These are phyloP conservation scores for Xylariomycetidae sp. DNA, from an alignment of 2,329 filamentous ascomycete species.

Conservation along the genomic window DNA sequence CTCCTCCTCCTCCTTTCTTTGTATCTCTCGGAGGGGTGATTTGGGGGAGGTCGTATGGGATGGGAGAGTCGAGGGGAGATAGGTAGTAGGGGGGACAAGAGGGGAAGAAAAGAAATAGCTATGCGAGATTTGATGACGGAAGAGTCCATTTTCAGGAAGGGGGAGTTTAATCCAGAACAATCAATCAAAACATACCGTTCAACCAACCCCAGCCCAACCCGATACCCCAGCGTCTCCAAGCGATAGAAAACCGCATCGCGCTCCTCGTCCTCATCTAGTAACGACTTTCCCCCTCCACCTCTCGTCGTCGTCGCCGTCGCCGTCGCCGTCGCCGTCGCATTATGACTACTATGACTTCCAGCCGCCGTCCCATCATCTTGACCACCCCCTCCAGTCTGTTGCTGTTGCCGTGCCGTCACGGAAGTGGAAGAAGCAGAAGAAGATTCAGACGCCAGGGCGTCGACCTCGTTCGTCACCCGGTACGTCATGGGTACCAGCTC, in stretches of 20 bases:
- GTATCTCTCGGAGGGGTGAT: too few species aligned
- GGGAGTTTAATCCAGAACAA: conserved; percentile 3
- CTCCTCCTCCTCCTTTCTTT: too few species aligned
- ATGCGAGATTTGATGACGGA: too few species aligned
- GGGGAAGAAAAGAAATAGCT: not conserved
- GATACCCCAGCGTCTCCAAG: conserved; percentile 79
- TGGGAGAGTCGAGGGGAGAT: too few species aligned
- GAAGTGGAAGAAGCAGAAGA: conserved; percentile 14
- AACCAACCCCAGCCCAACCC: conserved; percentile 86
- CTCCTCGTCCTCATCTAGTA: conserved; percentile 72
- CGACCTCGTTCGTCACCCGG: conserved; percentile 72
- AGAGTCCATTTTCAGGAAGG: not conserved
- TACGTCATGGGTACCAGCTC: conserved; percentile 94
- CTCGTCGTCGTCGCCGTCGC: conserved; percentile 4
- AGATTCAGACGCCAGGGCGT: conserved; percentile 33
- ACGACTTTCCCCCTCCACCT: conserved; percentile 2
- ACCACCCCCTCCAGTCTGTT: too few species aligned
- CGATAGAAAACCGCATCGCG: conserved; percentile 81
- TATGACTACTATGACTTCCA: not conserved
- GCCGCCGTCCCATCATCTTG: not conserved
- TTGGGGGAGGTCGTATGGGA: too few species aligned
- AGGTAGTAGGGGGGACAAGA: too few species aligned
- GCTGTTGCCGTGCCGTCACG: conserved; percentile 15
- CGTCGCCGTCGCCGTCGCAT: conserved; percentile 12
- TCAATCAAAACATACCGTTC: conserved; percentile 61